Evolutionary conservation across 2,329 filamentous ascomycete genomes (phyloP), one percentile per base, ranked within the genome.

Genomic region (Teratosphaeria destructans): DNA sequence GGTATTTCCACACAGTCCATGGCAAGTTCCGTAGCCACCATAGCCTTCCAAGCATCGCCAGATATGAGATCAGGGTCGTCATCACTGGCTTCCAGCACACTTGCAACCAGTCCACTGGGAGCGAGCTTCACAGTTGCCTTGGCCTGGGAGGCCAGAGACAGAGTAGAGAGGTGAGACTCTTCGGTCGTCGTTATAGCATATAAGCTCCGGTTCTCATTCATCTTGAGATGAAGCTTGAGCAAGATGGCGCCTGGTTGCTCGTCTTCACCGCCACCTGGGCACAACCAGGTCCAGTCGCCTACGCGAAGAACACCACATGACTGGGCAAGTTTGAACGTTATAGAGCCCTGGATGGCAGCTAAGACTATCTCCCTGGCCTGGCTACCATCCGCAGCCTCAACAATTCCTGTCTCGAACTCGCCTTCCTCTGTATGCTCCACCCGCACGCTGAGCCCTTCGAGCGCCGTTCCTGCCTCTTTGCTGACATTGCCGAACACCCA

Each of bases 301-400:
- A 65, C 11, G 19, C 58, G 57, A 23, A 59, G 2, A 5, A 61
- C 52, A 19, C 37, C 58, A 27, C 47, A 26, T 16, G 37, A 39
- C 23, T 55, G 43, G 12, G 52, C 54, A 23, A 66, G 57, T 12
- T 29, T 39, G 35, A 57, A 60, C 0, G 60, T 58, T 16, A 65
- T 52, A 3, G 60, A 56, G 35, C 58, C 65, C 47, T 66, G 60
- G n/a, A 66, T 57, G 3, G 64, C 64, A 12, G 60, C 60, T 5
- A 66, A 54, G 11, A 66, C 54, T 5, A 59, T 53, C 8, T 56
- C 49, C 34, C 54, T 47, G 3, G 58, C 53, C 14, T n/a, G 16
- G 16, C n/a, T n/a, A 8, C 49, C 62, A 12, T 59, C 32, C 1
- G 14, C 27, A 5, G 23, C 19, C 10, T 32, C 19, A 14, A 29